A percentile compares a stretch with the other conserved stretches of the same genome.
phyloP scores from a whole-genome alignment of 176 grass and related monocot genomes.

The Poa pratensis region DNA sequence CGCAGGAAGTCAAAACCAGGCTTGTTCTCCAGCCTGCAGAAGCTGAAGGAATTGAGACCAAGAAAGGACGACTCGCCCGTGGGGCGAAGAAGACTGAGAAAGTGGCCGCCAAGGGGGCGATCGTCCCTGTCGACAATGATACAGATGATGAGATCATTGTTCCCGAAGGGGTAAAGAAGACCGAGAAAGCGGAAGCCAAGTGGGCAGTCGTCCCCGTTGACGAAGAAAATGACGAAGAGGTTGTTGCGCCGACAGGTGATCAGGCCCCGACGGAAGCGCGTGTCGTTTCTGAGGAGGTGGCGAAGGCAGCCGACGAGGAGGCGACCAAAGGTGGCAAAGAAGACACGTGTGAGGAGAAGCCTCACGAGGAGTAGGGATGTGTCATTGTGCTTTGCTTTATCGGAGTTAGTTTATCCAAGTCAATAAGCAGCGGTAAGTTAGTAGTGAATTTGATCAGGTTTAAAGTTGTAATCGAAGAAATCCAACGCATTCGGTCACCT shows the following conservation, averaged over 20 bases:
- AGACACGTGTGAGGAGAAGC: not conserved
- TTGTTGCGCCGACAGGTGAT: not conserved
- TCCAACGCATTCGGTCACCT: not conserved
- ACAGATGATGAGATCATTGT: not conserved
- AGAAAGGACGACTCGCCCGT: not conserved
- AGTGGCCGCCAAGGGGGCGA: not conserved
- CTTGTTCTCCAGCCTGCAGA: not conserved
- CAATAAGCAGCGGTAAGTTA: not conserved
- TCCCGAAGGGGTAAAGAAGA: not conserved
- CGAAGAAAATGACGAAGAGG: not conserved
- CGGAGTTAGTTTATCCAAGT: not conserved
- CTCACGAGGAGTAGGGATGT: constrained; percentile 23
- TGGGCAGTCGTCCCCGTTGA: constrained; percentile 28
- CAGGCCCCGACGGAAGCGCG: not conserved
- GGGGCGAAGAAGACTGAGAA: constrained; percentile 16
- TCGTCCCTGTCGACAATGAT: constrained; percentile 36
- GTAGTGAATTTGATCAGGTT: not conserved
- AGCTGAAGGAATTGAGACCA: not conserved
- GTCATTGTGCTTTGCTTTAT: not conserved
- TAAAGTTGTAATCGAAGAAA: not conserved
- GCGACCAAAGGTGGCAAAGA: not conserved
- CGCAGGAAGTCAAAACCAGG: constrained; percentile 24
- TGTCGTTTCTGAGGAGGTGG: not conserved
- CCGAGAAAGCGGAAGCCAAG: constrained; percentile 23
- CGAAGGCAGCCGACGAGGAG: not conserved